These are phyloP conservation scores for Taxillus chinensis DNA, from an alignment of 164 flowering plant genomes.

Conservation along the genomic window DNA sequence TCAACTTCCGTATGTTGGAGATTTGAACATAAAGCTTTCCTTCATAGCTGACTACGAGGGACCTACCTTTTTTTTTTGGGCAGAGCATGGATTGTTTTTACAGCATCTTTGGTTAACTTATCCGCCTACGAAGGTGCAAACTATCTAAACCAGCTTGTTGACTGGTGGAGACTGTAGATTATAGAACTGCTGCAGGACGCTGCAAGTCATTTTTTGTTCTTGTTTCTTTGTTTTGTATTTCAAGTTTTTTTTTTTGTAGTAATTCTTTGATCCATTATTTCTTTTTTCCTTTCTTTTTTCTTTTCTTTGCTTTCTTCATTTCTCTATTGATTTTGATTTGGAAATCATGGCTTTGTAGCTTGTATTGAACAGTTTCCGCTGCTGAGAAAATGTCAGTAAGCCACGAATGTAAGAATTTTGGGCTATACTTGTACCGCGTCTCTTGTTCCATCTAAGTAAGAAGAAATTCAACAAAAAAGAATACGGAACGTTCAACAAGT, in stretches of 20 bases:
- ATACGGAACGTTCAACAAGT: too few relatives aligned
- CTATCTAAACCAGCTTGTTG: too few relatives aligned
- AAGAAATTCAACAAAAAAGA: too few relatives aligned
- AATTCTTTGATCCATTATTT: constrained; percentile 20
- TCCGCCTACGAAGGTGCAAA: too few relatives aligned
- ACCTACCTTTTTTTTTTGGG: background rate
- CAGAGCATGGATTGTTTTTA: background rate
- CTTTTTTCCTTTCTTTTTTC: background rate
- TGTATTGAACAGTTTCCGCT: background rate
- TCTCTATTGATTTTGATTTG: constrained; percentile 3
- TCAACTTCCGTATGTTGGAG: too few relatives aligned
- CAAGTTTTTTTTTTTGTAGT: constrained; percentile 5
- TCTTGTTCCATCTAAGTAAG: too few relatives aligned
- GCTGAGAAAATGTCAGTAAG: background rate
- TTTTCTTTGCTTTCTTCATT: background rate
- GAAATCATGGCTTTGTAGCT: constrained; percentile 1
- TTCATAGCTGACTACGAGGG: background rate
- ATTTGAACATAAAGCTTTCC: background rate
- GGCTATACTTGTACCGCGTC: too few relatives aligned
- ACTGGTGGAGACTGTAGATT: constrained; percentile 15
- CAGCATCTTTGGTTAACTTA: too few relatives aligned
- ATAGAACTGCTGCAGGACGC: constrained; percentile 11
- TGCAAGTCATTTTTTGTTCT: constrained; percentile 5
- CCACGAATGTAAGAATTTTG: constrained; percentile 2
- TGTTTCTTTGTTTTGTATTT: constrained; percentile 2